Conservation (phyloP, 2,329 filamentous ascomycete genomes). For the Herpotrichia juniperi region DNA sequence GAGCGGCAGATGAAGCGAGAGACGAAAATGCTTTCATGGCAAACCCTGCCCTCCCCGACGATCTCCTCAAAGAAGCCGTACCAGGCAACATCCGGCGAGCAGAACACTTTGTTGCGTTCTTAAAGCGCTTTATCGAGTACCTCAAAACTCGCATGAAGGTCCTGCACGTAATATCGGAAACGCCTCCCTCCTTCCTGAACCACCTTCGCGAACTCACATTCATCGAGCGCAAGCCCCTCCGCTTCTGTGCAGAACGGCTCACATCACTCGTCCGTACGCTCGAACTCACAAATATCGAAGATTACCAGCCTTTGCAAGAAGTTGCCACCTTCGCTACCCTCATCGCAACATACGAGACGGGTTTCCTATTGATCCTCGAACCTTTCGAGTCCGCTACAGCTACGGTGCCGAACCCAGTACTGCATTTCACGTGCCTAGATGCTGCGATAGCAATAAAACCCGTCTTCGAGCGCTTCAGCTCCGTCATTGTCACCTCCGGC, state of each 20-base stretch:
- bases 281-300: slow-evolving; percentile 96
- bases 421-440: slow-evolving; percentile 96
- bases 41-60: slow-evolving; percentile 91
- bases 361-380: slow-evolving; percentile 94
- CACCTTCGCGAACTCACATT: slow-evolving; percentile 96
- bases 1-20: slow-evolving; percentile 85
- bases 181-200: slow-evolving; percentile 87
- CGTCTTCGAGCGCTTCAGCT: slow-evolving; percentile 96
- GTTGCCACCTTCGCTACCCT: slow-evolving; percentile 97
- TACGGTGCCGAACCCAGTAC: slow-evolving; percentile 93
- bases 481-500: slow-evolving; percentile 97
- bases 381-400: slow-evolving; percentile 95
- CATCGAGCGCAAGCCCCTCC: slow-evolving; percentile 92
- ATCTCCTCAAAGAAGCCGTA: slow-evolving; percentile 92
- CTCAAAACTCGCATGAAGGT: slow-evolving; percentile 99
- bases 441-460: slow-evolving; percentile 98
- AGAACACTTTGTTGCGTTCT: slow-evolving; percentile 92
- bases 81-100: slow-evolving; percentile 95
- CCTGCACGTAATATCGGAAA: slow-evolving; percentile 95
- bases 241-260: slow-evolving; percentile 92
- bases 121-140: slow-evolving; percentile 97
- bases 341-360: slow-evolving; percentile 95
- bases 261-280: slow-evolving; percentile 94
- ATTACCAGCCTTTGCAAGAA: slow-evolving; percentile 95
- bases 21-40: slow-evolving; percentile 97